phyloP scores from a whole-genome alignment of 352 stramenopile genomes.

The Globisporangium heterothallicum region DNA sequence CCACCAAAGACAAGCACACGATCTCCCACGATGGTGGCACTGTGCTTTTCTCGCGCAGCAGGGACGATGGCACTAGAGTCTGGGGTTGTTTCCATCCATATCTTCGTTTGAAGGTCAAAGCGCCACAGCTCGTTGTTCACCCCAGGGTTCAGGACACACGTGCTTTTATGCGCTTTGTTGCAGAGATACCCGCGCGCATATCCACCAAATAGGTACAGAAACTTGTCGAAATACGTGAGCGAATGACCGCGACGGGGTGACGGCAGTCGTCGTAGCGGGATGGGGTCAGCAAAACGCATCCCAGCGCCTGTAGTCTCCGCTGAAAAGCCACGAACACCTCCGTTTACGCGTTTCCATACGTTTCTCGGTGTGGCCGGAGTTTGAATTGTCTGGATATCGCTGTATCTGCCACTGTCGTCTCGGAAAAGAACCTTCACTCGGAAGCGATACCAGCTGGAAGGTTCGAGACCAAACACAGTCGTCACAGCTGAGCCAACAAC shows the following conservation, averaged over 20 bases:
- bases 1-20: slow-evolving; percentile 63
- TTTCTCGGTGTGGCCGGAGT: slow-evolving; percentile 34
- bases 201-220: slow-evolving; percentile 63
- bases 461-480: slow-evolving; percentile 21
- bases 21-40: slow-evolving; percentile 32
- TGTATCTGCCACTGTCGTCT: slow-evolving; percentile 31
- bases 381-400: slow-evolving; percentile 22
- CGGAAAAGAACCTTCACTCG: slow-evolving; percentile 44
- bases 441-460: slow-evolving; percentile 42
- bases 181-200: slow-evolving; percentile 52
- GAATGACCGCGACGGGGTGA: slow-evolving; percentile 61
- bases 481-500: slow-evolving; percentile 11
- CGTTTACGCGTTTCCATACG: slow-evolving; percentile 27
- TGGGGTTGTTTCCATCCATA: slow-evolving; percentile 38
- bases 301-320: slow-evolving; percentile 31
- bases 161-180: slow-evolving; percentile 35
- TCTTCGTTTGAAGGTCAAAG: slow-evolving; percentile 43
- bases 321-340: slow-evolving; percentile 22
- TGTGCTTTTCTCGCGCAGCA: slow-evolving; percentile 51
- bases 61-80: slow-evolving; percentile 15
- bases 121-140: slow-evolving; percentile 74
- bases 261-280: slow-evolving; percentile 28
- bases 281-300: slow-evolving; percentile 20
- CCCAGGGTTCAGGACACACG: slow-evolving; percentile 26
- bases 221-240: slow-evolving; percentile 39